Evolutionary conservation across 169 alveolate genomes (phyloP).

Genomic region (Plasmodium ovale): DNA sequence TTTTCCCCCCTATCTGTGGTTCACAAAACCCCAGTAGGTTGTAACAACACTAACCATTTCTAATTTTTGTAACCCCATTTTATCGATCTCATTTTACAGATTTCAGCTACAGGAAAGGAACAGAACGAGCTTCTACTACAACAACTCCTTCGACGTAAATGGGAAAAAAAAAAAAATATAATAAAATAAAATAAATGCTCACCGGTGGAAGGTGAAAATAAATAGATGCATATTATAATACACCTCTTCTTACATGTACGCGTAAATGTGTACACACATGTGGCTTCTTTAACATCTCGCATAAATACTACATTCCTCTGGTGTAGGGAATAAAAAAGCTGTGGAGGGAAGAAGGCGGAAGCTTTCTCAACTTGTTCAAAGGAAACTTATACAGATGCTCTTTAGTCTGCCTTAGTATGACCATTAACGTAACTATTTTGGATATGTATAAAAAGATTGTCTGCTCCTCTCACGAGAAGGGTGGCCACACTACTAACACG

Average conservation of each 20-base stretch:
- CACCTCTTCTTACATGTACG: not conserved
- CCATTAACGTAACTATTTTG: constrained; percentile 46
- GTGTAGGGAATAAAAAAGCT: constrained; percentile 49
- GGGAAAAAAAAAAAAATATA: constrained; percentile 7
- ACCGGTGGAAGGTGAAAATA: not conserved
- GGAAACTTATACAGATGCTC: constrained; percentile 61
- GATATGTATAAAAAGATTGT: constrained; percentile 27
- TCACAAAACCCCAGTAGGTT: no score
- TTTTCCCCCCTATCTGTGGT: not conserved
- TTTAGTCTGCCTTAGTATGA: constrained; percentile 54
- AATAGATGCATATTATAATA: not conserved
- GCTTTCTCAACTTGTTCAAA: constrained; percentile 28
- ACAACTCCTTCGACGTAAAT: constrained; percentile 30
- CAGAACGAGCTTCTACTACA: constrained; percentile 50
- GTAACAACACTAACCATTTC: not conserved
- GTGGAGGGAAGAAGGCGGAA: constrained; percentile 41
- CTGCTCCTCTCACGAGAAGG: no score
- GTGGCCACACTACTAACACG: no score
- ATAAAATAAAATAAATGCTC: no score
- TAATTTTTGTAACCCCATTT: not conserved
- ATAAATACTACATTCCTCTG: not conserved
- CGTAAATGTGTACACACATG: no score
- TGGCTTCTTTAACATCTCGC: no score
- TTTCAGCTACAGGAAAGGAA: constrained; percentile 57
- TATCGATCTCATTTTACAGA: constrained; percentile 7